A percentile compares a stretch with the other conserved stretches of the same genome.
These are phyloP conservation scores for Lolium perenne DNA, from an alignment of 176 grass and related monocot genomes.

Conservation along the genomic window DNA sequence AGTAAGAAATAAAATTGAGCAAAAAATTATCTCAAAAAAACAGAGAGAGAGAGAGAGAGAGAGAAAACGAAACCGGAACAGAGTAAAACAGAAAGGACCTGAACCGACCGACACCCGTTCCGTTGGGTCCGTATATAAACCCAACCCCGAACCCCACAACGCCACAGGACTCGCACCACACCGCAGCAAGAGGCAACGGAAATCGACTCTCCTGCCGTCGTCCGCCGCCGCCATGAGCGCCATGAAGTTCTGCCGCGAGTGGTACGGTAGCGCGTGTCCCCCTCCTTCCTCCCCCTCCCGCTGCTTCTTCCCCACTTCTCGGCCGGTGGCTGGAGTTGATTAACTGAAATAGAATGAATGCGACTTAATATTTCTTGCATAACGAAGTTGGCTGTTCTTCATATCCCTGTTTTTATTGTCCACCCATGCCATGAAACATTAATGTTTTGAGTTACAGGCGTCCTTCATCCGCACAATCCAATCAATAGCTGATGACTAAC, in stretches of 20 bases:
- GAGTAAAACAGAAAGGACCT: background rate
- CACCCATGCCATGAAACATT: background rate
- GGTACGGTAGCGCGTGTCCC: slow-evolving; percentile 17
- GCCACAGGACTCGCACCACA: background rate
- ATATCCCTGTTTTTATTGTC: background rate
- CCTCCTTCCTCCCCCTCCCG: background rate
- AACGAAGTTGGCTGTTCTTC: background rate
- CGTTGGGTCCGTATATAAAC: slow-evolving; percentile 24
- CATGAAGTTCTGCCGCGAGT: slow-evolving; percentile 78
- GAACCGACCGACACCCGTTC: background rate
- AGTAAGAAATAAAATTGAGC: no score
- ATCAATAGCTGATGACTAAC: background rate
- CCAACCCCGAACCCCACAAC: background rate
- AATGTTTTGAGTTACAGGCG: background rate
- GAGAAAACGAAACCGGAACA: background rate
- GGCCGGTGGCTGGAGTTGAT: background rate
- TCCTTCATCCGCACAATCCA: background rate
- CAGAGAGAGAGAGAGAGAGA: no score
- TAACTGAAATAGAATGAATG: background rate
- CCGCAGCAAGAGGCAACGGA: background rate
- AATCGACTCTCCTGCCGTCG: background rate
- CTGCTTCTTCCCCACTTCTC: background rate
- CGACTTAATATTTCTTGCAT: background rate
- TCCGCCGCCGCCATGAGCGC: slow-evolving; percentile 43
- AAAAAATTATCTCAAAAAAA: no score